These are phyloP conservation scores for Eutypella sp. DNA, from an alignment of 2,329 filamentous ascomycete species.

Conservation along the genomic window DNA sequence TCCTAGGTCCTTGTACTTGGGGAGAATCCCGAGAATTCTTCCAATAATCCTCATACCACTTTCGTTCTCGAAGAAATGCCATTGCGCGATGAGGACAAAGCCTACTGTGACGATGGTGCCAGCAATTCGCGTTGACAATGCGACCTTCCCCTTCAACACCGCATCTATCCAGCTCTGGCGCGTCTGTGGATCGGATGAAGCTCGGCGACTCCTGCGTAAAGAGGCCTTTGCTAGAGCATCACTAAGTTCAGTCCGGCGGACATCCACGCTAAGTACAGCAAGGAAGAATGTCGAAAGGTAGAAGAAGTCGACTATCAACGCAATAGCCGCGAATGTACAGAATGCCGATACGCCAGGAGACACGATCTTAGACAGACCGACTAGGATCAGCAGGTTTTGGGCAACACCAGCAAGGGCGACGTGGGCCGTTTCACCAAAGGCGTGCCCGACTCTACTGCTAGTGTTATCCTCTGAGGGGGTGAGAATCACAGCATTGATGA, in stretches of 20 bases:
- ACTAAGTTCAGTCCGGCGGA: conserved; percentile 68
- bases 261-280: conserved; percentile 73
- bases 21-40: conserved; percentile 28
- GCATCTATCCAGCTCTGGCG: conserved; percentile 55
- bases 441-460: conserved; percentile 64
- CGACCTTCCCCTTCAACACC: conserved; percentile 58
- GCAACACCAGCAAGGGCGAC: conserved; percentile 61
- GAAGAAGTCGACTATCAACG: conserved; percentile 71
- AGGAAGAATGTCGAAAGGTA: conserved; percentile 77
- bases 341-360: conserved; percentile 69
- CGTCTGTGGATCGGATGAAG: conserved; percentile 16
- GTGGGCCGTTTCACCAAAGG: conserved; percentile 68
- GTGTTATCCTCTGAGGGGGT: conserved; percentile 66
- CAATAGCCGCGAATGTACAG: conserved; percentile 70
- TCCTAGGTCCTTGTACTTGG: conserved; percentile 20
- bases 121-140: conserved; percentile 68
- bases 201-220: conserved; percentile 29
- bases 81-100: conserved; percentile 69
- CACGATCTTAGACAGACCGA: conserved; percentile 60
- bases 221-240: conserved; percentile 61
- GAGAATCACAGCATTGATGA: conserved; percentile 72
- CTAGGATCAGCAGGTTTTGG: conserved; percentile 65
- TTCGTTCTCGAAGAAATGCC: conserved; percentile 68
- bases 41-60: conserved; percentile 34
- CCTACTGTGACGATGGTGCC: conserved; percentile 69